Percentiles rank a stretch among this genome's conserved stretches.
Conservation (phyloP, 2,329 filamentous ascomycete genomes). For the Calonectria naviculata region DNA sequence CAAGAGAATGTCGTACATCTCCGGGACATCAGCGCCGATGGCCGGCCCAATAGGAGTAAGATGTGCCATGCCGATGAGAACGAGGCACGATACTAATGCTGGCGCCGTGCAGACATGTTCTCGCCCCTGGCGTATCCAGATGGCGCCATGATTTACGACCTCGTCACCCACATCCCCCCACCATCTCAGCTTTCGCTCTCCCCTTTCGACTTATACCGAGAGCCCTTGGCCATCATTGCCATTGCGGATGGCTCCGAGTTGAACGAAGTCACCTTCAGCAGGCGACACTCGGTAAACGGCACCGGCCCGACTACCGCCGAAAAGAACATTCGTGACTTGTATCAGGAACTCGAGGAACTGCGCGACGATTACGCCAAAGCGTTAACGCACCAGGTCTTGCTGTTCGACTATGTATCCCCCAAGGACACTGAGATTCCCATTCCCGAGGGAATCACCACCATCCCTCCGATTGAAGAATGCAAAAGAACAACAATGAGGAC, state of each 20-base stretch:
- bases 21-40: constrained; percentile 87
- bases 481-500: constrained; percentile 85
- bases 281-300: constrained; percentile 64
- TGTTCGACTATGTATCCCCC: constrained; percentile 77
- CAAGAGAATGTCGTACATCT: constrained; percentile 85
- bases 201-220: constrained; percentile 91
- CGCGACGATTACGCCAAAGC: constrained; percentile 80
- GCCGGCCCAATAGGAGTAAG: constrained; percentile 85
- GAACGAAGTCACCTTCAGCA: constrained; percentile 62
- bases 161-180: constrained; percentile 83
- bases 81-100: constrained; percentile 28
- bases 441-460: constrained; percentile 75
- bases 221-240: constrained; percentile 85
- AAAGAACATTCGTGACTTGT: constrained; percentile 67
- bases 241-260: constrained; percentile 85
- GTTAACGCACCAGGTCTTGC: constrained; percentile 79
- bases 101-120: constrained; percentile 79
- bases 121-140: constrained; percentile 89
- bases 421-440: constrained; percentile 63
- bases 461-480: constrained; percentile 76
- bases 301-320: constrained; percentile 62
- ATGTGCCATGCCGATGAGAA: constrained; percentile 17
- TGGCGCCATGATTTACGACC: constrained; percentile 88
- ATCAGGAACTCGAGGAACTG: constrained; percentile 77
- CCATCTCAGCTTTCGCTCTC: constrained; percentile 82